phyloP scores from a whole-genome alignment of 2,329 filamentous ascomycete genomes.

The Paraconiothyrium brasiliense region DNA sequence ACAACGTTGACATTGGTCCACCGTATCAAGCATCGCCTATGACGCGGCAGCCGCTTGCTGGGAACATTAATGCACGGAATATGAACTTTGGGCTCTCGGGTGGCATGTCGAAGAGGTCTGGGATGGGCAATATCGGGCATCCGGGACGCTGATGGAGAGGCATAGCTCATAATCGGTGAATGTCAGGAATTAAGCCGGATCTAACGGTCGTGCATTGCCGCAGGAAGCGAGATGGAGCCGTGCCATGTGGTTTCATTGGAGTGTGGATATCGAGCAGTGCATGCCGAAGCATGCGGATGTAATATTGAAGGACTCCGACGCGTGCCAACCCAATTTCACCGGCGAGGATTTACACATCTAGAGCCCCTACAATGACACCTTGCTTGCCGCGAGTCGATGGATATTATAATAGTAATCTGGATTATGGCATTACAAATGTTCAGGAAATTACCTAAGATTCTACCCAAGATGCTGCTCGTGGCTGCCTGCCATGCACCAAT shows the following conservation, averaged over 20 bases:
- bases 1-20: conserved; percentile 27
- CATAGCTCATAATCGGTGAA: background rate
- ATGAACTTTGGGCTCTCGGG: conserved; percentile 39
- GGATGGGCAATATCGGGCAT: conserved; percentile 20
- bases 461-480: background rate
- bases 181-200: background rate
- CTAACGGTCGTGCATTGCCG: background rate
- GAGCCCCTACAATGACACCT: no score
- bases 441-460: no score
- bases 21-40: conserved; percentile 45
- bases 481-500: background rate
- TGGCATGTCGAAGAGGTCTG: conserved; percentile 42
- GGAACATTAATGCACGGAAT: conserved; percentile 23
- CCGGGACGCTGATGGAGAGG: conserved; percentile 23
- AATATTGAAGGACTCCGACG: background rate
- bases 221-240: background rate
- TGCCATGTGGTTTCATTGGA: no score
- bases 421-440: no score
- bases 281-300: no score
- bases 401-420: no score
- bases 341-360: no score
- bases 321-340: no score
- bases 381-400: no score
- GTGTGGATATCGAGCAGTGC: background rate
- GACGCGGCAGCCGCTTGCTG: conserved; percentile 44